A percentile compares a stretch with the other conserved stretches of the same genome.
These are phyloP conservation scores for Eimeria tenella DNA, from an alignment of 169 alveolate species.

Conservation along the genomic window DNA sequence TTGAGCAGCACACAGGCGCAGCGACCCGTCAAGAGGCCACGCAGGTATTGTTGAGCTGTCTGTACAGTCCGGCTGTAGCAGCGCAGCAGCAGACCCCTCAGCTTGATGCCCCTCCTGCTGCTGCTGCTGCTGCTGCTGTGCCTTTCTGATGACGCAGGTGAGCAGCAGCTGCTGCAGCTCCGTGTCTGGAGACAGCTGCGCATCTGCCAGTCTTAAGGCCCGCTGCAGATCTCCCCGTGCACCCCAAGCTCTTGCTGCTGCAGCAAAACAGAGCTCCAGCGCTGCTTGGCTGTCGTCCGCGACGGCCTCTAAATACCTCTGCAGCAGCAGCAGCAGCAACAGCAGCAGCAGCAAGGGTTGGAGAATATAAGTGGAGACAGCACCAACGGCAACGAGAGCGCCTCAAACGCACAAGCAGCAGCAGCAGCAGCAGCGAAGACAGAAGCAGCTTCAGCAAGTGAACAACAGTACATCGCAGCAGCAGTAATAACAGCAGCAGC, in stretches of 20 bases:
- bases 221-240: constrained; percentile 64
- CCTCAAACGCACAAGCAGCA: not conserved
- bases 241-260: constrained; percentile 13
- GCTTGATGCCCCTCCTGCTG: not conserved
- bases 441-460: not conserved
- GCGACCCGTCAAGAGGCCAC: constrained; percentile 30
- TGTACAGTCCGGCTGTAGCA: constrained; percentile 1
- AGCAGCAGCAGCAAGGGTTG: not conserved
- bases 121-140: constrained; percentile 49
- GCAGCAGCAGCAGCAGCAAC: constrained; percentile 32
- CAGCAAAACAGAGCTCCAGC: constrained; percentile 31
- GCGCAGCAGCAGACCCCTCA: not conserved
- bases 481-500: not conserved
- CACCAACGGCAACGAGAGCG: not conserved
- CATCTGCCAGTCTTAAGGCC: constrained; percentile 59
- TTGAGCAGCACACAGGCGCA: not conserved
- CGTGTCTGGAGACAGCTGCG: constrained; percentile 43
- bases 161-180: constrained; percentile 63
- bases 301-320: constrained; percentile 66
- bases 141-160: constrained; percentile 24
- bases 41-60: constrained; percentile 20
- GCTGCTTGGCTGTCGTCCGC: constrained; percentile 73
- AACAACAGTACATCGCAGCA: not conserved
- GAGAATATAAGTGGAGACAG: not conserved
- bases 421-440: not conserved